Base-by-base conservation (phyloP, 495 filamentous ascomycete genomes). In the Amniculicola lignicola region DNA sequence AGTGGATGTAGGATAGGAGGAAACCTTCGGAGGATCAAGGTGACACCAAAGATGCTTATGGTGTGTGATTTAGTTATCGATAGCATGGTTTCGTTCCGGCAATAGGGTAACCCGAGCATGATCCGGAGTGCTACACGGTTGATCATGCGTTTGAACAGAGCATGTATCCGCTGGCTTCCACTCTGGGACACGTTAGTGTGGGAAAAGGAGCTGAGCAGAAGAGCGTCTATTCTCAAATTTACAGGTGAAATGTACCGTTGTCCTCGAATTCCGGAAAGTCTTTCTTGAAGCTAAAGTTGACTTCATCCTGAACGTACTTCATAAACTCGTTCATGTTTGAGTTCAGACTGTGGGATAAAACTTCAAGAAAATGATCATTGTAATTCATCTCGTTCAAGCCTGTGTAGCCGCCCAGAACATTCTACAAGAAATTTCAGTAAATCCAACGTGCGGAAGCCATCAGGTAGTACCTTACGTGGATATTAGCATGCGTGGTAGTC, bases 51-150 rank as follows among this genome's bases (percentile, higher is more conserved):
- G 37, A 40, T 40, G 16, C 37, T 10, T 11, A 40, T 40, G 37
- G 37, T 40, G 37, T 40, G 37, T 11, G 37, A 40, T 19, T 40
- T 16, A 19, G 37, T 40, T 40, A 40, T 40, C 37, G 37, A 40
- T 7, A 40, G 9, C 37, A 40, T 40, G 16, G 37, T 40, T 6
- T 40, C 37, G 18, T 40, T 16, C 18, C 37, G 9, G 37, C 37
- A 40, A 16, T 10, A 40, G 37, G 37, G 37, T 10, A 40, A 16
- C 9, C 37, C 37, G 6, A 40, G 37, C 37, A 40, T 40, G 9
- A 40, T 11, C 6, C 37, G 37, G 6, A 16, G 18, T 19, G 37
- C 37, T 11, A 40, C 6, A 6, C 37, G 37, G 16, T 16, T 40
- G 9, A 40, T 40, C 6, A 40, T 40, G 9, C 37, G 37, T 40